These are phyloP conservation scores for Termitomyces heimii DNA, from an alignment of 768 basidiomycete genomes.

Conservation along the genomic window DNA sequence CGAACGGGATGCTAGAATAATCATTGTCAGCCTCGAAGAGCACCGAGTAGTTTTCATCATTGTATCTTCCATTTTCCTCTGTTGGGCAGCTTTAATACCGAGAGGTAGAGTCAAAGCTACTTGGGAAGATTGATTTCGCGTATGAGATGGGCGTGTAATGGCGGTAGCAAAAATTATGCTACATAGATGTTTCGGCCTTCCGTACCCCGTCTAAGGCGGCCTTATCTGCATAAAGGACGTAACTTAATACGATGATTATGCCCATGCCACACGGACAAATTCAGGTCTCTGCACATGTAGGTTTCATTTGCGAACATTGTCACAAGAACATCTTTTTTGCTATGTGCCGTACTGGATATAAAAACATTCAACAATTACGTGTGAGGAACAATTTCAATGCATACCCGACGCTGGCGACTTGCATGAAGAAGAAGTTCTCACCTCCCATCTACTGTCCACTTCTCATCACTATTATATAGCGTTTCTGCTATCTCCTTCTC, in stretches of 20 bases:
- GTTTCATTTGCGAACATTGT: too few relatives aligned
- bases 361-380: background rate
- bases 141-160: too few relatives aligned
- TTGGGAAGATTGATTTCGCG: too few relatives aligned
- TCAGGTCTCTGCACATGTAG: background rate
- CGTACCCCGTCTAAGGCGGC: background rate
- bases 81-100: too few relatives aligned
- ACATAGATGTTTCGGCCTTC: background rate
- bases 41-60: too few relatives aligned
- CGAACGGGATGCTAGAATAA: too few relatives aligned
- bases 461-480: conserved; percentile 57
- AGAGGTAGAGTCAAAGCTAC: too few relatives aligned
- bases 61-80: too few relatives aligned
- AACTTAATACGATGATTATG: background rate
- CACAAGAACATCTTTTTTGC: background rate
- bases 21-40: too few relatives aligned
- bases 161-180: too few relatives aligned
- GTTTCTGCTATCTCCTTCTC: conserved; percentile 59
- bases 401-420: conserved; percentile 25
- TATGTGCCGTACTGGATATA: background rate
- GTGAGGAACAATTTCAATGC: conserved; percentile 26
- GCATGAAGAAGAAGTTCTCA: conserved; percentile 28
- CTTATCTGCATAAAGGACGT: background rate
- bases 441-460: conserved; percentile 81
- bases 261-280: background rate